phyloP scores from a whole-genome alignment of 1,284 basidiomycete genomes.

The Cutaneotrichosporon sp. region DNA sequence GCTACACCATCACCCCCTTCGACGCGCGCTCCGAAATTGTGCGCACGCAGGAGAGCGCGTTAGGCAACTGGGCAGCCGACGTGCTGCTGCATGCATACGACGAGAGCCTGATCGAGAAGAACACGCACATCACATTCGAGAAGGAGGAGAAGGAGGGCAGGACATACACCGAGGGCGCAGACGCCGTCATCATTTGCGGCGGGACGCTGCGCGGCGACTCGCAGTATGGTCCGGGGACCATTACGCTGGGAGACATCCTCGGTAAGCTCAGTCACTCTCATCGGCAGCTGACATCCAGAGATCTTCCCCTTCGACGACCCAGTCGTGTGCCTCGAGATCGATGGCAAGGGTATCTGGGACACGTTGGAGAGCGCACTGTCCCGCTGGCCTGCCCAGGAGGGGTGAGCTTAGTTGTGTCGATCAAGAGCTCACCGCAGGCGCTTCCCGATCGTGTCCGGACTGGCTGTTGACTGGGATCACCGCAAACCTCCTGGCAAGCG shows the following conservation, averaged over 20 bases:
- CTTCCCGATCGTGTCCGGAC: conserved; percentile 85
- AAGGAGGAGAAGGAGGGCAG: conserved; percentile 14
- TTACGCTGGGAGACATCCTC: conserved; percentile 71
- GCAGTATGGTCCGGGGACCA: conserved; percentile 73
- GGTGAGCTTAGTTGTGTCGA: conserved; percentile 57
- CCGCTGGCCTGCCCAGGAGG: conserved; percentile 89
- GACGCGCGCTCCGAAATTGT: conserved; percentile 76
- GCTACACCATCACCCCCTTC: conserved; percentile 66
- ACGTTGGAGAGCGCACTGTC: conserved; percentile 72
- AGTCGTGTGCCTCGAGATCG: conserved; percentile 73
- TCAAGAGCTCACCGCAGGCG: conserved; percentile 59
- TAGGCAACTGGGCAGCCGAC: conserved; percentile 89
- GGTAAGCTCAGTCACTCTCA: conserved; percentile 28
- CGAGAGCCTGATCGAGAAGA: conserved; percentile 60
- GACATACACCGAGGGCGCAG: conserved; percentile 55
- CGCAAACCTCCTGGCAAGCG: conserved; percentile 64
- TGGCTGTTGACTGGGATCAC: conserved; percentile 86
- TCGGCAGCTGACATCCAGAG: conserved; percentile 56
- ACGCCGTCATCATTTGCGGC: conserved; percentile 79
- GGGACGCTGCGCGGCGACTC: conserved; percentile 86
- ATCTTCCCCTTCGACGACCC: conserved; percentile 90
- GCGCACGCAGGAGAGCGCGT: conserved; percentile 67
- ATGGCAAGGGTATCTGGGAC: conserved; percentile 78
- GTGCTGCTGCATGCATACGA: conserved; percentile 83
- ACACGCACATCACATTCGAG: conserved; percentile 22